Conservation (phyloP, 2,329 filamentous ascomycete genomes). For the Aspergillus terreus region DNA sequence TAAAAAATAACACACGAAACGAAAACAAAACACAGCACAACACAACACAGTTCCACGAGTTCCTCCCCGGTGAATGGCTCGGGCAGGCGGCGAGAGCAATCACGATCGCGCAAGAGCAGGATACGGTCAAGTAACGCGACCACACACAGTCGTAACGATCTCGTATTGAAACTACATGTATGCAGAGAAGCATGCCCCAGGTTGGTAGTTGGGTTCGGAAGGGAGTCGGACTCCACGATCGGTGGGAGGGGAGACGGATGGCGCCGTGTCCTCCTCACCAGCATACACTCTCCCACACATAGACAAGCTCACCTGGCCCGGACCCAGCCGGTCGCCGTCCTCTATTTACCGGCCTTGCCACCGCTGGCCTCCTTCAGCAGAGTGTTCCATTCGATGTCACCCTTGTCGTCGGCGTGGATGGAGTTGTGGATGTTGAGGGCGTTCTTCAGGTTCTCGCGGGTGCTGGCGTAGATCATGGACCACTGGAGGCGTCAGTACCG, state of each 20-base stretch:
- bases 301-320: slow-evolving; percentile 25
- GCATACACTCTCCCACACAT: slow-evolving; percentile 14
- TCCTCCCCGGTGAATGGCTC: no score
- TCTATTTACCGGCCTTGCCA: slow-evolving; percentile 38
- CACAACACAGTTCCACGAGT: neutral
- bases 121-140: slow-evolving; percentile 19
- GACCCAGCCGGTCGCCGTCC: slow-evolving; percentile 32
- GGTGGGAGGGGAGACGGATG: slow-evolving; percentile 7
- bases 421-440: slow-evolving; percentile 42
- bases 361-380: slow-evolving; percentile 38
- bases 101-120: slow-evolving; percentile 15
- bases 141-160: slow-evolving; percentile 33
- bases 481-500: slow-evolving; percentile 28
- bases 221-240: slow-evolving; percentile 13
- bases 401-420: slow-evolving; percentile 41
- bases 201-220: slow-evolving; percentile 22
- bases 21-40: slow-evolving; percentile 5
- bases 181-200: slow-evolving; percentile 25
- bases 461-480: slow-evolving; percentile 51
- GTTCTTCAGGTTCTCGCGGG: slow-evolving; percentile 47
- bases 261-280: slow-evolving; percentile 18
- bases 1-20: neutral
- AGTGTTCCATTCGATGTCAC: slow-evolving; percentile 41
- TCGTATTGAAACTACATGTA: slow-evolving; percentile 36
- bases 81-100: slow-evolving; percentile 6